phyloP scores from a whole-genome alignment of 495 filamentous ascomycete genomes.

The Pyronema domesticum region DNA sequence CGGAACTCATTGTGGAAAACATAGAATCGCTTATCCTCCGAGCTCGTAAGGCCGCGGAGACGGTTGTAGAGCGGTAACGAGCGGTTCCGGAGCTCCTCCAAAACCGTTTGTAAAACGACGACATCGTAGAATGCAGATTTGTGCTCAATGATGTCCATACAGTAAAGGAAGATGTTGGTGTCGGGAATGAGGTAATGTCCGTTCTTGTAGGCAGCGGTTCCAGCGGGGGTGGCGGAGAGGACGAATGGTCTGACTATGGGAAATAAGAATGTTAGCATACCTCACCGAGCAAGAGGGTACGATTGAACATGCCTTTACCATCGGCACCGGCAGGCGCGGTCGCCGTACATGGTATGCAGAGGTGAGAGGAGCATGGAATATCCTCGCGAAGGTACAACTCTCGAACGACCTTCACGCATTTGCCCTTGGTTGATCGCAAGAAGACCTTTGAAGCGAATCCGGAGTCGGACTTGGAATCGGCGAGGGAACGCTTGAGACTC shows the following conservation, averaged over 20 bases:
- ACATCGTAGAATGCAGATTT: conserved; percentile 86
- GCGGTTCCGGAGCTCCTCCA: conserved; percentile 86
- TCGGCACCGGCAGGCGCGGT: conserved; percentile 59
- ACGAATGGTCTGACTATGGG: conserved; percentile 56
- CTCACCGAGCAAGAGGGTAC: conserved; percentile 1
- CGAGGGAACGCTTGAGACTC: conserved; percentile 69
- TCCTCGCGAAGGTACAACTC: conserved; percentile 92
- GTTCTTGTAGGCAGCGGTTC: conserved; percentile 58
- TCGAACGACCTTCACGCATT: conserved; percentile 94
- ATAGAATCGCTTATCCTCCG: conserved; percentile 90
- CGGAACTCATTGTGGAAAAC: conserved; percentile 99
- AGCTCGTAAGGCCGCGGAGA: conserved; percentile 70
- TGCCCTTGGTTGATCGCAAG: conserved; percentile 82
- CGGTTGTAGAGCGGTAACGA: conserved; percentile 92
- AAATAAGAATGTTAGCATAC: conserved; percentile 7
- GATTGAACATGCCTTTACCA: conserved; percentile 26
- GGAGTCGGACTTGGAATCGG: conserved; percentile 58
- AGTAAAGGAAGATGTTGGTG: conserved; percentile 87
- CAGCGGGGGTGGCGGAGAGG: conserved; percentile 70
- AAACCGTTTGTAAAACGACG: conserved; percentile 80
- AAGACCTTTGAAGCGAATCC: conserved; percentile 90
- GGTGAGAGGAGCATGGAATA: conserved; percentile 87
- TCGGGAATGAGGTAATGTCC: conserved; percentile 94
- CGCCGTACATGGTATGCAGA: conserved; percentile 56
- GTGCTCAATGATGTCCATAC: conserved; percentile 92